Percentiles rank a stretch among this genome's conserved stretches.
Conservation (phyloP, 352 stramenopile species). For the Globisporangium abappressorium region DNA sequence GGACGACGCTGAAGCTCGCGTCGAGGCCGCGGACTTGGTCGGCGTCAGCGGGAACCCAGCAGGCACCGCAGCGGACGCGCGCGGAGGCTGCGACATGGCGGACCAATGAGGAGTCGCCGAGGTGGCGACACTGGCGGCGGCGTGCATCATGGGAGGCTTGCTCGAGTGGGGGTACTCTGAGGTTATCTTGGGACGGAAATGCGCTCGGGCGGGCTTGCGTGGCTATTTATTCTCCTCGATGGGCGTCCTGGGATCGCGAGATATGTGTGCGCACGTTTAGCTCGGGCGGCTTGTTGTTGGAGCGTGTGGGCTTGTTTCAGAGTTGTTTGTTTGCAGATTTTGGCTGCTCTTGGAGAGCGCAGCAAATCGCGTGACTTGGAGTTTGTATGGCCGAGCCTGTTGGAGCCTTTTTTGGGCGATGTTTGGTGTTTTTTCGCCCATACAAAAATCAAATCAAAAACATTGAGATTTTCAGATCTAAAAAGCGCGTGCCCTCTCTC, state of each 20-base stretch:
- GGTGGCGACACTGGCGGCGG: neutral
- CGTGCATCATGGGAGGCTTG: neutral
- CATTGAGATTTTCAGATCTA: neutral
- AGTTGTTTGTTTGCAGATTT: conserved; percentile 9
- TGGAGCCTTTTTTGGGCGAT: neutral
- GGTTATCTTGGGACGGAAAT: neutral
- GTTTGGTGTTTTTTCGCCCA: neutral
- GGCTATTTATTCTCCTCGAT: neutral
- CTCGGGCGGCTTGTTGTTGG: neutral
- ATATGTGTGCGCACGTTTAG: neutral
- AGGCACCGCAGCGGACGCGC: neutral
- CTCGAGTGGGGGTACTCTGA: neutral
- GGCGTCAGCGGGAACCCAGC: neutral
- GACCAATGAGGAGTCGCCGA: neutral
- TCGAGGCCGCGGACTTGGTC: neutral
- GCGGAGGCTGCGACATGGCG: neutral
- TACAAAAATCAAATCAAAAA: neutral
- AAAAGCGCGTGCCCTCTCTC: neutral
- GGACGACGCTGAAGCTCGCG: conserved; percentile 1
- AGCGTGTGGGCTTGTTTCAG: conserved; percentile 5
- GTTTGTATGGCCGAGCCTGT: conserved; percentile 8
- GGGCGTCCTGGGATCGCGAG: neutral
- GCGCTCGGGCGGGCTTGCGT: neutral
- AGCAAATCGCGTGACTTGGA: neutral
- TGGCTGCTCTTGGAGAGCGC: neutral